These are phyloP conservation scores for Asterochloris erici DNA, from an alignment of 139 green algal genomes.

Conservation along the genomic window DNA sequence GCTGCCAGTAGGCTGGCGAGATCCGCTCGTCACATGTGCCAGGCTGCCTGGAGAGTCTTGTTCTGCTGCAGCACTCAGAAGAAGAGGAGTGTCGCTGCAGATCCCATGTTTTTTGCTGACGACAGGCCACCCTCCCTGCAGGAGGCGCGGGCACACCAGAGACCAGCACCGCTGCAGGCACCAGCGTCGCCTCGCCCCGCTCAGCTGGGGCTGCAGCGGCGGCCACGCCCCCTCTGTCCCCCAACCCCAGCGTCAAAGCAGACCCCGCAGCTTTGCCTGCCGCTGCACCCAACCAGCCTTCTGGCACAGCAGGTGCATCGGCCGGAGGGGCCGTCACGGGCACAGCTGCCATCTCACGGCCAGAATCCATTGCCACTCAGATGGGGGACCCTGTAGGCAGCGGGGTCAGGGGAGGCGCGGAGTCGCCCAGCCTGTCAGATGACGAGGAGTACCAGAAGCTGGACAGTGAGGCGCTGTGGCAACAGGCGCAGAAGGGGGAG, in stretches of 20 bases:
- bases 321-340: not conserved
- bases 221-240: not conserved
- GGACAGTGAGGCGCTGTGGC: constrained; percentile 10
- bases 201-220: not conserved
- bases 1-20: no score
- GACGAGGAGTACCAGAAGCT: constrained; percentile 19
- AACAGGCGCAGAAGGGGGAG: constrained; percentile 4
- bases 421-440: constrained; percentile 13
- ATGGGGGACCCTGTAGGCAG: not conserved
- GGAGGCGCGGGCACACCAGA: no score
- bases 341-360: not conserved
- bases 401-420: not conserved
- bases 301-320: not conserved
- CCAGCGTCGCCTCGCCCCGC: no score
- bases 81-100: no score
- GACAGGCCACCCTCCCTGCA: no score
- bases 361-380: not conserved
- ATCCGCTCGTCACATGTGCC: no score
- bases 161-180: no score
- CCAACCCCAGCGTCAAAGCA: not conserved
- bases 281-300: not conserved
- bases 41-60: no score
- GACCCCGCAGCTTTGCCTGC: not conserved
- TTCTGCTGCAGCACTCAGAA: no score
- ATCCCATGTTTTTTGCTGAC: no score